Conservation (phyloP, 768 basidiomycete genomes). For the Lepiota venenata region DNA sequence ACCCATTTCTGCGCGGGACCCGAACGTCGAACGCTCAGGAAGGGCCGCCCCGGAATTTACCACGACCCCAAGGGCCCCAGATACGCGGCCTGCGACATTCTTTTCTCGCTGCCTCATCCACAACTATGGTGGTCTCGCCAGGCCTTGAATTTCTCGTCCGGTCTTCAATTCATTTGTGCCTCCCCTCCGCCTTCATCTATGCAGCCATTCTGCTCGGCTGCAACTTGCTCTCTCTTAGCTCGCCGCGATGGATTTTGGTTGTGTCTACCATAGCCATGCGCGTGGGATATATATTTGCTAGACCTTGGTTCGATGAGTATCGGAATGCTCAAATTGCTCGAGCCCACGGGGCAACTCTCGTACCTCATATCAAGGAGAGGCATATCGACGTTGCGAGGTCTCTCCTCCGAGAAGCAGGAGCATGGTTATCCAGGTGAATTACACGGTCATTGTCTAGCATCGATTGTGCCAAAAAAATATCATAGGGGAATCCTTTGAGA, state of each 20-base stretch:
- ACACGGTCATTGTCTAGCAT: no score
- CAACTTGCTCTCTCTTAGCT: neutral
- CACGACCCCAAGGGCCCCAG: no score
- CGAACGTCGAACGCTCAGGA: no score
- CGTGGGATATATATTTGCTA: neutral
- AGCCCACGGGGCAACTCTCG: constrained; percentile 27
- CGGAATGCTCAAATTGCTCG: constrained; percentile 20
- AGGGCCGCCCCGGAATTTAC: no score
- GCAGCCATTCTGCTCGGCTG: neutral
- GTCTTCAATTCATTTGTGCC: neutral
- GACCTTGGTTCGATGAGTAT: neutral
- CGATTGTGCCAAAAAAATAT: neutral
- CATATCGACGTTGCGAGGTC: constrained; percentile 18
- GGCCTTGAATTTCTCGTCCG: neutral
- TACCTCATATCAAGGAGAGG: constrained; percentile 27
- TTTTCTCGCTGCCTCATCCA: neutral
- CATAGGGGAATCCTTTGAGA: neutral
- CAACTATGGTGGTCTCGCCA: constrained; percentile 1
- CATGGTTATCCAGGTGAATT: constrained; percentile 30
- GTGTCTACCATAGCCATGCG: neutral
- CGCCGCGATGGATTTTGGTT: neutral
- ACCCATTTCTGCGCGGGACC: no score
- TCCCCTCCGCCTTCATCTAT: neutral
- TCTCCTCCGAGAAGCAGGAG: constrained; percentile 23
- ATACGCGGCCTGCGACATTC: no score